These are phyloP conservation scores for Pestalotiopsis sp. DNA, from an alignment of 2,329 filamentous ascomycete genomes.

Conservation along the genomic window DNA sequence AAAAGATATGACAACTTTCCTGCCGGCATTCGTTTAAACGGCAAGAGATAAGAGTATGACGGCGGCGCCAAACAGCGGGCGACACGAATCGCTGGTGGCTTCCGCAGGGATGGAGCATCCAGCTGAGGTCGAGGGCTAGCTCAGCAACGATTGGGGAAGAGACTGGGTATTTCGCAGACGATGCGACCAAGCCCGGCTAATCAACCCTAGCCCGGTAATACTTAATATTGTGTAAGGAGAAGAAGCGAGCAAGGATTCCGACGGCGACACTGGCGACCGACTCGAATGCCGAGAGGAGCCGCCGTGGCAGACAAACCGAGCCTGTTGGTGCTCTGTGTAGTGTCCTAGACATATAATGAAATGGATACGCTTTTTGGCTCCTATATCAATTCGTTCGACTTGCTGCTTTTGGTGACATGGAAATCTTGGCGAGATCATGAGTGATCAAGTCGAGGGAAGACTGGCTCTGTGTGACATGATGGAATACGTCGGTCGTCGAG, in stretches of 20 bases:
- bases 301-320: not conserved
- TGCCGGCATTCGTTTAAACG: constrained; percentile 49
- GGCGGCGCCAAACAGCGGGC: constrained; percentile 13
- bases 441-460: not conserved
- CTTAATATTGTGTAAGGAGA: constrained; percentile 41
- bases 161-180: constrained; percentile 23
- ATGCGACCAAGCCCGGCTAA: constrained; percentile 24
- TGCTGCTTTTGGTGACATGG: not conserved
- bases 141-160: constrained; percentile 27
- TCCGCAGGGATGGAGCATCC: constrained; percentile 26
- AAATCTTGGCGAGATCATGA: not conserved
- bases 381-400: not conserved
- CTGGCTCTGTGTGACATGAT: not conserved
- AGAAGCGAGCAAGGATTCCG: constrained; percentile 20
- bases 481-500: not conserved
- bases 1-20: constrained; percentile 30
- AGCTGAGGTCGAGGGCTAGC: constrained; percentile 34
- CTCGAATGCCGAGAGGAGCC: not conserved
- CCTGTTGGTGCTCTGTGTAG: not conserved
- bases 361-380: not conserved
- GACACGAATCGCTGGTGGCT: constrained; percentile 15
- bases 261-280: constrained; percentile 1
- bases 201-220: constrained; percentile 41
- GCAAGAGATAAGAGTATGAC: constrained; percentile 23
- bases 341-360: not conserved